Evolutionary conservation across 202 grass and related monocot genomes (phyloP), one percentile per base, ranked within the genome.

Genomic region (Carex sylvatica): DNA sequence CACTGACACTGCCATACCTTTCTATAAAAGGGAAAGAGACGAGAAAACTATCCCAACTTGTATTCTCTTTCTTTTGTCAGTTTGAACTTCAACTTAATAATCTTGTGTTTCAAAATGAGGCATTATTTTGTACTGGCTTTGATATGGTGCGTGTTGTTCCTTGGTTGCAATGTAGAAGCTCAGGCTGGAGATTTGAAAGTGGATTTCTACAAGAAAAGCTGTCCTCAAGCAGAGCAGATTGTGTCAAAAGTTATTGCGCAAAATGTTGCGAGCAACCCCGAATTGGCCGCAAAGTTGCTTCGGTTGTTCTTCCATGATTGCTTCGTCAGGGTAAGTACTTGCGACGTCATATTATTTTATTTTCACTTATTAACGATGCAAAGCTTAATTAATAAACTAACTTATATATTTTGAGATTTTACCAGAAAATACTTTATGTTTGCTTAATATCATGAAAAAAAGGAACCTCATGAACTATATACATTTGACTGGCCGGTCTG

Each of bases 221-320:
- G 95, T 82, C 90, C 95, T 53, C 58, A 6, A n/a, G 84, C 70
- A 4, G 90, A 94, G 44, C 36, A 80, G 81, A 86, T 82, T 83
- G 88, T 89, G 22, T 35, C 63, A 22, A 78, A 18, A 35, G 53
- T 94, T 73, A 84, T 84, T 66, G 87, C 70, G 67, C 52, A 67
- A 65, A 63, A 55, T 63, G 90, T 92, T 40, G 72, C 81, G 28
- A 64, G 3, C 52, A 89, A 91, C 83, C 72, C 87, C 0, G 83
- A 67, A 0, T 61, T 97, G 59, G 65, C 95, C 9, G 95, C 74
- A 0, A 86, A 74, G 58, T 86, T 97, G 31, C 67, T 94, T 30
- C 76, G 95, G 74, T 78, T 97, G 35, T 90, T 94, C 90, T 97
- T 97, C 88, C 94, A 97, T 66, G 94, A 97, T 81, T 97, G 94